Conservation (phyloP, 352 stramenopile genomes). For the Phytopythium montanum region DNA sequence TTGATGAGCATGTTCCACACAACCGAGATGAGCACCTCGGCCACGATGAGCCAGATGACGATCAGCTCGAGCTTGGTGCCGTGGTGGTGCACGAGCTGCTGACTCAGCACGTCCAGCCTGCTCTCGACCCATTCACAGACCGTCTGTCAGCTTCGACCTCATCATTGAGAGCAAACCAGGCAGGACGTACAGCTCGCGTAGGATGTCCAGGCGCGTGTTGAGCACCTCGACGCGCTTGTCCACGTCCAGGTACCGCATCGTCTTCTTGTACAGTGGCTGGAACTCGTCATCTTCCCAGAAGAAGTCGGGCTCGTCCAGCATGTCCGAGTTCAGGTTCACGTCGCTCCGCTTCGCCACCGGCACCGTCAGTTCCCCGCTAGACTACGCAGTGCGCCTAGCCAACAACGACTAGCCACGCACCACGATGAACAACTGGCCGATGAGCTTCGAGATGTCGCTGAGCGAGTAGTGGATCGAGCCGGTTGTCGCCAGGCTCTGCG, state of each 20-base stretch:
- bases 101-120: conserved; percentile 91
- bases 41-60: conserved; percentile 92
- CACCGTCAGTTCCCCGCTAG: conserved; percentile 8
- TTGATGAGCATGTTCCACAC: conserved; percentile 90
- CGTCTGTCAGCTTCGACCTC: conserved; percentile 17
- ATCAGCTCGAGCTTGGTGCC: conserved; percentile 92
- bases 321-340: conserved; percentile 93
- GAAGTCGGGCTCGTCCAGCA: conserved; percentile 93
- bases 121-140: too few relatives aligned
- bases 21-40: conserved; percentile 87
- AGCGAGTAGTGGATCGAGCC: conserved; percentile 91
- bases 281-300: conserved; percentile 94
- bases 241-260: conserved; percentile 92
- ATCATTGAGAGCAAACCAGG: not conserved
- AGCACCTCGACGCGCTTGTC: conserved; percentile 91
- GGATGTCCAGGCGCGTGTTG: conserved; percentile 92
- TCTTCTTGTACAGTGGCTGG: conserved; percentile 90
- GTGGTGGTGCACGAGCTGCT: conserved; percentile 88
- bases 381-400: not conserved
- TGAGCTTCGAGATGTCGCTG: conserved; percentile 89
- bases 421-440: conserved; percentile 89
- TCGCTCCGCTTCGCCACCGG: conserved; percentile 63
- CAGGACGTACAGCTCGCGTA: conserved; percentile 84
- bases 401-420: too few relatives aligned
- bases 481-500: conserved; percentile 80